Evolutionary conservation across 169 alveolate species (phyloP), one percentile per base, ranked within the genome.

Genomic region (Cryptosporidium parvum): DNA sequence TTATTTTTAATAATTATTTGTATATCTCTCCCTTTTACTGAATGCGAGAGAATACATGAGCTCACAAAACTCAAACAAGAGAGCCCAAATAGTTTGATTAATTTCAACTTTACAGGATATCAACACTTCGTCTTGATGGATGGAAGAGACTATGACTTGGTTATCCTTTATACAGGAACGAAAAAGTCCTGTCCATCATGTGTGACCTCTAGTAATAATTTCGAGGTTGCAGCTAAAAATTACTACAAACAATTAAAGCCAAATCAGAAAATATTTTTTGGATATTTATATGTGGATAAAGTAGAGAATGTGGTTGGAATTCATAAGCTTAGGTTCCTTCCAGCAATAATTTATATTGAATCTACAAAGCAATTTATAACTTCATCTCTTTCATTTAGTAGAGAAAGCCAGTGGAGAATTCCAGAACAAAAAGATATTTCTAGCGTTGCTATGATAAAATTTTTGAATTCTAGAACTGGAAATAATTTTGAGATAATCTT

Each of bases 341-440:
- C 89, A 16, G 89, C 89, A 39, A 80, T 80, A 7, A 80, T 80
- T 31, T 80, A 80, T 62, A 80, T 80, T 18, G 75, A 80, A 5
- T 80, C 89, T 59, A 12, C 68, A 21, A 80, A 80, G 4, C 65
- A 80, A 65, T 80, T 80, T 48, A 14, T 42, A 26, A 44, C 89
- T 26, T 59, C 69, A 62, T 33, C 75, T 9, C 70, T 80, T 21
- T 26, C 75, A 7, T 80, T 80, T 62, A 80, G 29, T 42, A 80
- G 89, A 65, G 89, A 80, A 42, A 80, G 42, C 59, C 89, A 80
- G 53, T 80, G 89, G 89, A 80, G 89, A 62, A 80, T 80, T 44
- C 89, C 89, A 5, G 89, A 80, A 65, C 89, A 80, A 67, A 80
- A 80, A 23, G 89, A 80, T 48, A 23, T 62, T 39, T 80, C 89